These are phyloP conservation scores for Suhomyces kilbournensis DNA, from an alignment of 805 yeast species.

Conservation along the genomic window DNA sequence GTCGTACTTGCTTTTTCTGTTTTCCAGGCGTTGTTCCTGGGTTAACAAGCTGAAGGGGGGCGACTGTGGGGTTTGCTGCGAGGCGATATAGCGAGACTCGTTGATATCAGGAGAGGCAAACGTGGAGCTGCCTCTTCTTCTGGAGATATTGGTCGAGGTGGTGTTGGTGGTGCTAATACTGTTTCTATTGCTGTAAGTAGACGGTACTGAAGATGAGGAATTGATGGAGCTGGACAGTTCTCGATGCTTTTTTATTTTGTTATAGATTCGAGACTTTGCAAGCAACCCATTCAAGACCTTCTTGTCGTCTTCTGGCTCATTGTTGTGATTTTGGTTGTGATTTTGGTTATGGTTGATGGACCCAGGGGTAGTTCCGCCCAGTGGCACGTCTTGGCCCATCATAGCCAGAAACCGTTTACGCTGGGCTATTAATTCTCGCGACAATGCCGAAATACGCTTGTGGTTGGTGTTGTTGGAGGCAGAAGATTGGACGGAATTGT, in stretches of 20 bases:
- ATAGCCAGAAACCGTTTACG: slow-evolving; percentile 8
- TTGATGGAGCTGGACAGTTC: slow-evolving; percentile 32
- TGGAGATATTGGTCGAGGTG: slow-evolving; percentile 19
- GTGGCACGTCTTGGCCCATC: slow-evolving; percentile 5
- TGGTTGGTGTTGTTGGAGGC: not conserved
- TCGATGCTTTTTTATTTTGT: slow-evolving; percentile 34
- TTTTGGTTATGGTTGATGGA: not conserved
- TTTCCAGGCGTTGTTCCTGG: slow-evolving; percentile 25
- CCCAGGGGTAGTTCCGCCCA: not conserved
- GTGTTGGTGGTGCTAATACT: slow-evolving; percentile 22
- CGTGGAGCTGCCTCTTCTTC: slow-evolving; percentile 16
- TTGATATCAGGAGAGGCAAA: slow-evolving; percentile 7
- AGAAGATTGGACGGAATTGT: slow-evolving; percentile 1
- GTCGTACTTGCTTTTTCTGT: slow-evolving; percentile 30
- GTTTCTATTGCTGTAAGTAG: slow-evolving; percentile 18
- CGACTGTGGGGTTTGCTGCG: slow-evolving; percentile 5
- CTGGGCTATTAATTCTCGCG: slow-evolving; percentile 1
- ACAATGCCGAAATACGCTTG: slow-evolving; percentile 3
- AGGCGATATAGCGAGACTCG: slow-evolving; percentile 8
- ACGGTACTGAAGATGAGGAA: slow-evolving; percentile 18
- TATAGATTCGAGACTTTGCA: slow-evolving; percentile 35
- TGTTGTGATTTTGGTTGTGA: not conserved
- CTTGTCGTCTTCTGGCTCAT: slow-evolving; percentile 17
- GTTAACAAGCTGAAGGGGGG: slow-evolving; percentile 14
- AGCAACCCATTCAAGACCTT: slow-evolving; percentile 21